Conservation (phyloP, 768 basidiomycete species). For the Suillus variegatus region DNA sequence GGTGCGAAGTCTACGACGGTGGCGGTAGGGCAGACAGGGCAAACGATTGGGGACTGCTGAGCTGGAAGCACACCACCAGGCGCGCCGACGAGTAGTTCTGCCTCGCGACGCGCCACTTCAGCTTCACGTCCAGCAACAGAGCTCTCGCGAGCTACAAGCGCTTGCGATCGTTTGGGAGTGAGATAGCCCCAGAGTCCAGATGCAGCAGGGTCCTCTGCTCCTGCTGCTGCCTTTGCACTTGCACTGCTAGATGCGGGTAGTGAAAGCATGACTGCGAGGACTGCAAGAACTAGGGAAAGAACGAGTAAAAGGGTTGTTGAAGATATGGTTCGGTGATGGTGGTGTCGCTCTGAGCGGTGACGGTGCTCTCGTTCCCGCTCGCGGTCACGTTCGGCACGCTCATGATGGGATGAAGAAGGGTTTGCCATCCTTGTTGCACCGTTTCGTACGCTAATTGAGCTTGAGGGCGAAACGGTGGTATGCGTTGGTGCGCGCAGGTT, state of each 20-base stretch:
- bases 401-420: conserved; percentile 79
- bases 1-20: conserved; percentile 61
- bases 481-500: conserved; percentile 58
- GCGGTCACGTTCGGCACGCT: conserved; percentile 49
- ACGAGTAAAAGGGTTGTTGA: conserved; percentile 88
- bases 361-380: conserved; percentile 53
- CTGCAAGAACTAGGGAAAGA: conserved; percentile 81
- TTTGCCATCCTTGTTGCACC: conserved; percentile 68
- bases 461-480: conserved; percentile 74
- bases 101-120: conserved; percentile 87
- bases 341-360: conserved; percentile 66
- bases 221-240: conserved; percentile 19
- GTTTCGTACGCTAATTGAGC: conserved; percentile 58
- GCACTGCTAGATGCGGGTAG: conserved; percentile 60
- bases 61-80: conserved; percentile 76
- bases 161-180: conserved; percentile 81
- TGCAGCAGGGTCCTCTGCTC: conserved; percentile 38
- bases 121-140: conserved; percentile 82
- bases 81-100: conserved; percentile 79
- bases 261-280: conserved; percentile 89
- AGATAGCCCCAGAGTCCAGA: conserved; percentile 71
- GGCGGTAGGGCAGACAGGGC: conserved; percentile 57
- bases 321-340: conserved; percentile 83
- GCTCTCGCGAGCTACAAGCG: conserved; percentile 76
- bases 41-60: conserved; percentile 47